phyloP scores from a whole-genome alignment of 495 filamentous ascomycete species.

The Lepidopterella palustris region DNA sequence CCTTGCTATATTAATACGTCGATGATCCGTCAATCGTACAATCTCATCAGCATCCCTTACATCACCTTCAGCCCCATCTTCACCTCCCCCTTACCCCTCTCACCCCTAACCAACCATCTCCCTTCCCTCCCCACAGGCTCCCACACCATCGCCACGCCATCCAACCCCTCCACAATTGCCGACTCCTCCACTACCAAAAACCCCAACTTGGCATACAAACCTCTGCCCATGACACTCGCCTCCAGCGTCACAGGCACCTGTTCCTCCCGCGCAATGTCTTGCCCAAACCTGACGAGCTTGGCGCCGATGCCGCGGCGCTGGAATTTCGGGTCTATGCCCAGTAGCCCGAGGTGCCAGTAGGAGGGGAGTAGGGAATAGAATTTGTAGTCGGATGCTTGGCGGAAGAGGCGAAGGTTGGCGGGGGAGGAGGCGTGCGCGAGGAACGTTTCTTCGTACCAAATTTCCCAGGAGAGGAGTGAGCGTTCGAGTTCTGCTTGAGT shows the following conservation, averaged over 20 bases:
- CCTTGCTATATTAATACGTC: too few relatives aligned
- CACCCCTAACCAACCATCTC: too few relatives aligned
- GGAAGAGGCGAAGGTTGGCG: not conserved
- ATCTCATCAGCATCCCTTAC: too few relatives aligned
- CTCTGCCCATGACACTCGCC: slow-evolving; percentile 9
- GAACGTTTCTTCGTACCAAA: slow-evolving; percentile 13
- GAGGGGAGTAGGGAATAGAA: slow-evolving; percentile 4
- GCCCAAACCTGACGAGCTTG: slow-evolving; percentile 10
- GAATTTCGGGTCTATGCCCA: slow-evolving; percentile 10
- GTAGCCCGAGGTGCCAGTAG: slow-evolving; percentile 7
- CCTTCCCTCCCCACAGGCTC: slow-evolving; percentile 17
- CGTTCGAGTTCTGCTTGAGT: slow-evolving; percentile 12
- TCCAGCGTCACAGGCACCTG: slow-evolving; percentile 16
- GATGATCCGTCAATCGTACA: too few relatives aligned
- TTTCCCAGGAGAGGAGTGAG: slow-evolving; percentile 18
- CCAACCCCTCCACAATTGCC: slow-evolving; percentile 1
- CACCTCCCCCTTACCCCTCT: too few relatives aligned
- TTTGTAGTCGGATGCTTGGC: not conserved
- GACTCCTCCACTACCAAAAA: slow-evolving; percentile 9
- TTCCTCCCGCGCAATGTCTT: slow-evolving; percentile 13
- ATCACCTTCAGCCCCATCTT: too few relatives aligned
- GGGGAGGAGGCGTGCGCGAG: slow-evolving; percentile 8
- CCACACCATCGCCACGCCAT: slow-evolving; percentile 15
- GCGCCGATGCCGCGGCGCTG: slow-evolving; percentile 17
- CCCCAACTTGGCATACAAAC: slow-evolving; percentile 15